Conservation (phyloP, 2,329 filamentous ascomycete genomes). For the Thielaviopsis ethacetica region DNA sequence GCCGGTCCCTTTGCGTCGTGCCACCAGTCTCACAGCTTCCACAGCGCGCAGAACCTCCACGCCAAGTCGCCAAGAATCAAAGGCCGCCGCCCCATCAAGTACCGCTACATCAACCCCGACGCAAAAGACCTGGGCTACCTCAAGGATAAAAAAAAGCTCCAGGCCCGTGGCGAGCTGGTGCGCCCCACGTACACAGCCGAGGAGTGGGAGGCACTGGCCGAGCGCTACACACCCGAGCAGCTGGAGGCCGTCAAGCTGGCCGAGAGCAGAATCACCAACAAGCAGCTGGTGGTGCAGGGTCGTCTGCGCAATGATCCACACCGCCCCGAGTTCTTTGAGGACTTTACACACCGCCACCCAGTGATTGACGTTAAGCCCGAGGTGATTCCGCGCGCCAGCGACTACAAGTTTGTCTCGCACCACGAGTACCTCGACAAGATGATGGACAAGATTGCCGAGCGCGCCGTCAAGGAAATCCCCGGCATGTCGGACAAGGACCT, state of each 20-base stretch:
- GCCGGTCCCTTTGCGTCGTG: slow-evolving; percentile 17
- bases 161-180: slow-evolving; percentile 14
- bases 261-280: slow-evolving; percentile 56
- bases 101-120: slow-evolving; percentile 8
- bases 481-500: slow-evolving; percentile 26
- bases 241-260: slow-evolving; percentile 66
- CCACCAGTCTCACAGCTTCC: slow-evolving; percentile 34
- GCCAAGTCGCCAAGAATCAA: not conserved
- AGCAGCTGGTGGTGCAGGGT: slow-evolving; percentile 60
- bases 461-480: slow-evolving; percentile 35
- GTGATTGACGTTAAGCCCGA: slow-evolving; percentile 55
- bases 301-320: slow-evolving; percentile 56
- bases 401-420: slow-evolving; percentile 40
- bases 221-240: slow-evolving; percentile 66
- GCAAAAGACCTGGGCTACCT: slow-evolving; percentile 4
- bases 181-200: slow-evolving; percentile 47
- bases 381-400: slow-evolving; percentile 31
- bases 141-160: not conserved
- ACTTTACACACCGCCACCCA: slow-evolving; percentile 62
- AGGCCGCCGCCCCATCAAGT: not conserved
- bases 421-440: slow-evolving; percentile 33
- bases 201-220: slow-evolving; percentile 44
- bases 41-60: slow-evolving; percentile 26
- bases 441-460: slow-evolving; percentile 24
- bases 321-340: slow-evolving; percentile 61